A percentile compares a stretch with the other conserved stretches of the same genome.
Evolutionary conservation across 805 yeast genomes (phyloP).

Genomic region (Myxozyma monticola): DNA sequence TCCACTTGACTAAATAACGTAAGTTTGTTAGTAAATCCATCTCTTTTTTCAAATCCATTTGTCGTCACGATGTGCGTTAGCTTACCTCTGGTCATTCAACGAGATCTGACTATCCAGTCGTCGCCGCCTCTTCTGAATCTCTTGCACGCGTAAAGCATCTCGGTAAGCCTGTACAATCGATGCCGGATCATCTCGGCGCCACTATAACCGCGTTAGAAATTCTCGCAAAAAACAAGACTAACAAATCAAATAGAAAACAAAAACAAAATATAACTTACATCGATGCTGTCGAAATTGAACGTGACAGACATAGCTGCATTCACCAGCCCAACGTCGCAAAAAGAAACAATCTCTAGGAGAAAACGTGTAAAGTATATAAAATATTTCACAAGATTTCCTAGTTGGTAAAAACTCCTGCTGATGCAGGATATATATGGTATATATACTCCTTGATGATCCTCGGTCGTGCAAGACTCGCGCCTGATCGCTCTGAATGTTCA

Average conservation of each 20-base stretch:
- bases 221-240: neutral
- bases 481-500: too few species aligned
- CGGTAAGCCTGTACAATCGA: constrained; percentile 36
- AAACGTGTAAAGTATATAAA: too few species aligned
- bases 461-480: too few species aligned
- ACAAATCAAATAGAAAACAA: neutral
- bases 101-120: constrained; percentile 2
- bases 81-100: neutral
- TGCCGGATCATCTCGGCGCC: constrained; percentile 32
- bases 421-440: too few species aligned
- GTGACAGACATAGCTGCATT: constrained; percentile 10
- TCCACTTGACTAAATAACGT: neutral
- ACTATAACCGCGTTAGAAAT: constrained; percentile 11
- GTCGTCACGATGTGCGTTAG: neutral
- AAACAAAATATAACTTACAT: constrained; percentile 13
- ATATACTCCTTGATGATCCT: too few species aligned
- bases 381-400: too few species aligned
- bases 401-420: too few species aligned
- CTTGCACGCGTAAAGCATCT: constrained; percentile 33
- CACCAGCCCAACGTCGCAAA: too few species aligned
- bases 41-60: neutral
- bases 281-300: constrained; percentile 30
- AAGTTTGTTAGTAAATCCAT: neutral
- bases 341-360: too few species aligned
- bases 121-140: constrained; percentile 13